A percentile compares a stretch with the other conserved stretches of the same genome.
These are phyloP conservation scores for Calvatia gigantea DNA, from an alignment of 768 basidiomycete genomes.

Conservation along the genomic window DNA sequence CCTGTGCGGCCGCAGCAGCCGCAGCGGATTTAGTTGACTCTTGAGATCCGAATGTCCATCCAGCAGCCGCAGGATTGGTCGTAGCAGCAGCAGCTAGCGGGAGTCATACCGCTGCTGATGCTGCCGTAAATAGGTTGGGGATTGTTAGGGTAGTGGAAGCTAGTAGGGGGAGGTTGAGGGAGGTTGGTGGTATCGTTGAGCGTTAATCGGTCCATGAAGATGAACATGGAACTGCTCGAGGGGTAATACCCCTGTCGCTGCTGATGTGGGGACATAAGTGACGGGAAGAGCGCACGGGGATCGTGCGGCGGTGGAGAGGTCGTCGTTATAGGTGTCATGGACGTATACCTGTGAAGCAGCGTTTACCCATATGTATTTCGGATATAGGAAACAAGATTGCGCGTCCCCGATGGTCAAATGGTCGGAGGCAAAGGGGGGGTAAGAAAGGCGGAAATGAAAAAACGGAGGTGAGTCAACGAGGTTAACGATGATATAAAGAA, in stretches of 20 bases:
- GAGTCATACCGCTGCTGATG: too few species aligned
- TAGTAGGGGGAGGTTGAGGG: neutral
- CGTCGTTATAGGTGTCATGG: constrained; percentile 56
- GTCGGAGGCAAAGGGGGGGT: constrained; percentile 9
- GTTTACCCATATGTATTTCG: too few species aligned
- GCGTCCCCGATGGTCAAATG: neutral
- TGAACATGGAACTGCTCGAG: constrained; percentile 75
- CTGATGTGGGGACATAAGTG: constrained; percentile 79
- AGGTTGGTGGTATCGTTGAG: neutral
- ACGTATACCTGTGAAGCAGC: constrained; percentile 32
- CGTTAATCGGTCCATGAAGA: constrained; percentile 28
- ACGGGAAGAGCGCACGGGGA: constrained; percentile 53
- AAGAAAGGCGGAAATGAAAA: neutral
- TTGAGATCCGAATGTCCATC: neutral
- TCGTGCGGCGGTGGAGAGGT: constrained; percentile 64
- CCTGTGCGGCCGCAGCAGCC: constrained; percentile 27
- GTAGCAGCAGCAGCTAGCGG: too few species aligned
- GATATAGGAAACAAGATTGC: too few species aligned
- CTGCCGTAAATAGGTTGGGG: too few species aligned
- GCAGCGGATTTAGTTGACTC: constrained; percentile 20
- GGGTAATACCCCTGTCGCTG: constrained; percentile 75
- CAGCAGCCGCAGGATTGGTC: neutral
- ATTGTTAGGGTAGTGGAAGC: neutral
- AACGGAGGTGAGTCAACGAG: neutral
- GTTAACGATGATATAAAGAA: too few species aligned